These are phyloP conservation scores for Xylaria hypoxylon DNA, from an alignment of 2,329 filamentous ascomycete genomes.

Conservation along the genomic window DNA sequence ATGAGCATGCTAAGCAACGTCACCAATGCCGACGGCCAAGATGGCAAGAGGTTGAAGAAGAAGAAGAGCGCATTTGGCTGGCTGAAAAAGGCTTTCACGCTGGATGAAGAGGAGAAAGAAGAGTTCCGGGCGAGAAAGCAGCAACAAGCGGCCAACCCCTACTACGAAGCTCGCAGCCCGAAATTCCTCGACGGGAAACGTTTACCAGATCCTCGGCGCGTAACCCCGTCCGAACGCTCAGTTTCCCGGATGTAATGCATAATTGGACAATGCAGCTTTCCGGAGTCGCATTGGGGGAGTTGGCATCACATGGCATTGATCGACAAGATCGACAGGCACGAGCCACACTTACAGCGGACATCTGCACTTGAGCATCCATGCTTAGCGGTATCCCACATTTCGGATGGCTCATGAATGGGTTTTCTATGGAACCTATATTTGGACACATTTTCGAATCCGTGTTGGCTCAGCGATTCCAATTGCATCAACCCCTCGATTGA, in stretches of 20 bases:
- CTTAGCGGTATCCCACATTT: background rate
- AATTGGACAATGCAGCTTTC: slow-evolving; percentile 7
- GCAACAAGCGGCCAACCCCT: slow-evolving; percentile 58
- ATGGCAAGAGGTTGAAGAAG: slow-evolving; percentile 62
- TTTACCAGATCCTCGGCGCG: slow-evolving; percentile 43
- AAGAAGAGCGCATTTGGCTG: slow-evolving; percentile 76
- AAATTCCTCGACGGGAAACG: slow-evolving; percentile 69
- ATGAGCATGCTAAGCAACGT: slow-evolving; percentile 70
- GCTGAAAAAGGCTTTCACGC: slow-evolving; percentile 74
- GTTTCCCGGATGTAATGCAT: slow-evolving; percentile 34
- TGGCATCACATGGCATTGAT: slow-evolving; percentile 17
- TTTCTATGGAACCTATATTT: background rate
- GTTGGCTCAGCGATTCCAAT: background rate
- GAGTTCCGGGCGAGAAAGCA: slow-evolving; percentile 68
- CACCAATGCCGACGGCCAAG: slow-evolving; percentile 57
- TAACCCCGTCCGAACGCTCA: slow-evolving; percentile 20
- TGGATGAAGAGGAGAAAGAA: slow-evolving; percentile 72
- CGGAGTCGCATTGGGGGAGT: slow-evolving; percentile 3
- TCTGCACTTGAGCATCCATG: slow-evolving; percentile 7
- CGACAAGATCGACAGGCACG: slow-evolving; percentile 28
- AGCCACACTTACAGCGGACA: slow-evolving; percentile 10
- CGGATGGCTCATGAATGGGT: background rate
- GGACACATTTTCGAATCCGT: background rate
- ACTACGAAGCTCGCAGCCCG: slow-evolving; percentile 63
- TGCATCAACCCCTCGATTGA: background rate